These are phyloP conservation scores for Claviceps africana DNA, from an alignment of 2,329 filamentous ascomycete genomes.

Conservation along the genomic window DNA sequence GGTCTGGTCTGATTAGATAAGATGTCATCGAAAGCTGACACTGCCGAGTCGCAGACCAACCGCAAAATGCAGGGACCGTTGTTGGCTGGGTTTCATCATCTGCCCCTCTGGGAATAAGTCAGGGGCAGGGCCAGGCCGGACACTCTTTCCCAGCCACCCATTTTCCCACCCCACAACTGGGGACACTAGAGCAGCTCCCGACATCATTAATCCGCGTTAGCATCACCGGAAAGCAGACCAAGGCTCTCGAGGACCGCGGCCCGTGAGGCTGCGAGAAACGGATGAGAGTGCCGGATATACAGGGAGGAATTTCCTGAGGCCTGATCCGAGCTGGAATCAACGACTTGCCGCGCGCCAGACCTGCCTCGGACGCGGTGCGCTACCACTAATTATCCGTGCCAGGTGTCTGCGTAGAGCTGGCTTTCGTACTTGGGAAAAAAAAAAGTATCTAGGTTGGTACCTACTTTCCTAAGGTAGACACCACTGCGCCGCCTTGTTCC, in stretches of 20 bases:
- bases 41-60: too few species aligned
- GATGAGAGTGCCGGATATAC: background rate
- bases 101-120: background rate
- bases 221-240: background rate
- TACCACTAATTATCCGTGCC: slow-evolving; percentile 15
- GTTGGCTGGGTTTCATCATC: background rate
- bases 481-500: background rate
- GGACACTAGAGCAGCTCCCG: background rate
- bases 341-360: background rate
- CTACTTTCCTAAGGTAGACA: too few species aligned
- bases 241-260: background rate
- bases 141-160: slow-evolving; percentile 1
- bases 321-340: too few species aligned
- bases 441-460: too few species aligned
- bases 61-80: background rate
- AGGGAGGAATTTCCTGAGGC: background rate
- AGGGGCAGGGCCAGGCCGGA: background rate
- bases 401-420: slow-evolving; percentile 15
- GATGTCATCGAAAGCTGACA: background rate
- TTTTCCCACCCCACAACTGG: background rate
- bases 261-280: background rate
- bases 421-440: too few species aligned
- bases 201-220: slow-evolving; percentile 1
- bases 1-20: background rate
- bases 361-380: background rate